Percentiles rank a stretch among this genome's conserved stretches.
phyloP scores from a whole-genome alignment of 345 rosid species.

The Boechera stricta region DNA sequence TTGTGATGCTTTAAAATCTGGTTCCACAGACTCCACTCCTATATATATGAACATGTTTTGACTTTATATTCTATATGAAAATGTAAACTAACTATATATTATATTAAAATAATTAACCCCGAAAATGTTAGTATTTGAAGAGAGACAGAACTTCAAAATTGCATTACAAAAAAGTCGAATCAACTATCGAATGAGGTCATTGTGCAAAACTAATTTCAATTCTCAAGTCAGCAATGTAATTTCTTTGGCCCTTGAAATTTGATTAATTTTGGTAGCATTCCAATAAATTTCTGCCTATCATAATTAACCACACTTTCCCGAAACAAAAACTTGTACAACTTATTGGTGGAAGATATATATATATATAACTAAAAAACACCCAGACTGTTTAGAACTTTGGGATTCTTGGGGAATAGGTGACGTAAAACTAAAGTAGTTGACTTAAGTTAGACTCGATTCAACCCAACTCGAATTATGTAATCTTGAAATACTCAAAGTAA shows the following conservation, averaged over 20 bases:
- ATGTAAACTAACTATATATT: slow-evolving; percentile 1
- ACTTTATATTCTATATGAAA: neutral
- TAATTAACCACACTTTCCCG: neutral
- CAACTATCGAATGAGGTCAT: too few relatives aligned
- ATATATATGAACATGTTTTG: neutral
- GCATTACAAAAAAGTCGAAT: too few relatives aligned
- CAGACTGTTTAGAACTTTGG: slow-evolving; percentile 16
- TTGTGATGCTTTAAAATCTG: slow-evolving; percentile 84
- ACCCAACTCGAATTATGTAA: slow-evolving; percentile 13
- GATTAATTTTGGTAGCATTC: neutral
- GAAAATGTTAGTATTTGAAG: neutral
- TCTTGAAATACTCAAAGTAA: slow-evolving; percentile 31
- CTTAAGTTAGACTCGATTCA: slow-evolving; percentile 40
- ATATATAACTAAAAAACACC: neutral
- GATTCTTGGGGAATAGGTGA: slow-evolving; percentile 41
- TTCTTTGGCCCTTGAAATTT: neutral
- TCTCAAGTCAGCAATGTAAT: neutral
- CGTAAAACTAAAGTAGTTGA: slow-evolving; percentile 31
- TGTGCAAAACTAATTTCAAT: neutral
- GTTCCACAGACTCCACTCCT: slow-evolving; percentile 93
- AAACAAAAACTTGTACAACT: slow-evolving; percentile 10
- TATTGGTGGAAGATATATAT: neutral
- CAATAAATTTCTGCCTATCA: neutral
- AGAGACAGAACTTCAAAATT: too few relatives aligned
- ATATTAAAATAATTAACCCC: neutral